phyloP scores from a whole-genome alignment of 2,329 filamentous ascomycete species.

The Aspergillus sclerotialis region DNA sequence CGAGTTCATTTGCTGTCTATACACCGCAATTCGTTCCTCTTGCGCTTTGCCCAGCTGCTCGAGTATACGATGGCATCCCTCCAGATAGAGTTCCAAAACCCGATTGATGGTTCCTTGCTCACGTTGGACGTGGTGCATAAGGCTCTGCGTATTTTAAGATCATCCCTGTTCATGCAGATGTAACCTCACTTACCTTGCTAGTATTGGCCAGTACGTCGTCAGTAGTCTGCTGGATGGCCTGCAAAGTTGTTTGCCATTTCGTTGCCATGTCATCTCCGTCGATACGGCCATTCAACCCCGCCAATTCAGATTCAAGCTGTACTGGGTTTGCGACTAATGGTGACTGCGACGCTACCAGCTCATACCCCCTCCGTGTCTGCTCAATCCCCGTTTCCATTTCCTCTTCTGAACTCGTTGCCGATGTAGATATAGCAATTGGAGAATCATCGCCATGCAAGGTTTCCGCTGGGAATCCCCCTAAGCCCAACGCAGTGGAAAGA shows the following conservation, averaged over 20 bases:
- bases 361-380: too few relatives aligned
- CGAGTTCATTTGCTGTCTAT: slow-evolving; percentile 19
- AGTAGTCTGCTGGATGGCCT: slow-evolving; percentile 9
- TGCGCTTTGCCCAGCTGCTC: slow-evolving; percentile 36
- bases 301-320: background rate
- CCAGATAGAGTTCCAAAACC: slow-evolving; percentile 38
- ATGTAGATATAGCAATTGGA: background rate
- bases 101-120: slow-evolving; percentile 39
- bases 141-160: slow-evolving; percentile 20
- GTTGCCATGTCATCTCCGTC: background rate
- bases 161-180: background rate
- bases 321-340: background rate
- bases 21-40: slow-evolving; percentile 27
- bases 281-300: background rate
- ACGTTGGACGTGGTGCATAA: slow-evolving; percentile 41
- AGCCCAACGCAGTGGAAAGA: background rate
- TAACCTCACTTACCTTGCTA: slow-evolving; percentile 20
- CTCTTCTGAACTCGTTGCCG: background rate
- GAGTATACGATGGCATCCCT: slow-evolving; percentile 38
- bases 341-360: too few relatives aligned
- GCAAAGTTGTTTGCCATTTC: slow-evolving; percentile 13
- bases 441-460: too few relatives aligned
- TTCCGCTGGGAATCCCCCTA: background rate
- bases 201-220: background rate
- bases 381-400: background rate